Conservation (phyloP, 192 early-diverging fungal genomes). For the Umbelopsis sp. region DNA sequence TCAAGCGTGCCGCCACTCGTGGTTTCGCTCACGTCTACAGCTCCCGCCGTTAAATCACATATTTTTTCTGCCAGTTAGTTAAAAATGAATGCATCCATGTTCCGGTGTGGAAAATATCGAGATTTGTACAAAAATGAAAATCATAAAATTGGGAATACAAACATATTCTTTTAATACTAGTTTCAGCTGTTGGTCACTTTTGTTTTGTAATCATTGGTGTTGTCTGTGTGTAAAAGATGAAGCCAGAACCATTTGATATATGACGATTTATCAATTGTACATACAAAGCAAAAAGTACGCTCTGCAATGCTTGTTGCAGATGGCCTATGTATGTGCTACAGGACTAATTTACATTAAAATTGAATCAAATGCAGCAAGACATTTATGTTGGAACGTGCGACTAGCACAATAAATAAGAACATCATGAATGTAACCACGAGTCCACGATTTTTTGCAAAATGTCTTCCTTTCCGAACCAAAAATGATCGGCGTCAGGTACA, state of each 20-base stretch:
- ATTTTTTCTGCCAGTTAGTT: conserved; percentile 43
- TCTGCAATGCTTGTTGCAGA: no score
- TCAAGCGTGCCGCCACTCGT: conserved; percentile 69
- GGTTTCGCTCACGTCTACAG: conserved; percentile 59
- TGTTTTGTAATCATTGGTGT: no score
- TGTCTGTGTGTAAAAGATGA: no score
- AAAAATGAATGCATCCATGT: conserved; percentile 43
- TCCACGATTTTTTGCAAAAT: conserved; percentile 7
- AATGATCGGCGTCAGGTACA: conserved; percentile 28
- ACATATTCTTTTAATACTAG: conserved; percentile 52
- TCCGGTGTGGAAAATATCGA: conserved; percentile 17
- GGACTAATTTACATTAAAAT: no score
- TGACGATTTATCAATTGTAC: no score
- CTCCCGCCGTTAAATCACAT: conserved; percentile 35
- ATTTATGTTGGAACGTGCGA: not conserved
- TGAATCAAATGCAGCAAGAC: no score
- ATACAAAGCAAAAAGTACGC: no score
- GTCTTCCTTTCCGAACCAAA: conserved; percentile 28
- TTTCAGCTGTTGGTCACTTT: not conserved
- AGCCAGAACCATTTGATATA: no score
- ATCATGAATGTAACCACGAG: not conserved
- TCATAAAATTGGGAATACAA: conserved; percentile 58
- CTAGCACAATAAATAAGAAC: not conserved
- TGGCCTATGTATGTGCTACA: no score
- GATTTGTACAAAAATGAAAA: conserved; percentile 51